These are phyloP conservation scores for Colletotrichum sp. DNA, from an alignment of 2,329 filamentous ascomycete genomes.

Conservation along the genomic window DNA sequence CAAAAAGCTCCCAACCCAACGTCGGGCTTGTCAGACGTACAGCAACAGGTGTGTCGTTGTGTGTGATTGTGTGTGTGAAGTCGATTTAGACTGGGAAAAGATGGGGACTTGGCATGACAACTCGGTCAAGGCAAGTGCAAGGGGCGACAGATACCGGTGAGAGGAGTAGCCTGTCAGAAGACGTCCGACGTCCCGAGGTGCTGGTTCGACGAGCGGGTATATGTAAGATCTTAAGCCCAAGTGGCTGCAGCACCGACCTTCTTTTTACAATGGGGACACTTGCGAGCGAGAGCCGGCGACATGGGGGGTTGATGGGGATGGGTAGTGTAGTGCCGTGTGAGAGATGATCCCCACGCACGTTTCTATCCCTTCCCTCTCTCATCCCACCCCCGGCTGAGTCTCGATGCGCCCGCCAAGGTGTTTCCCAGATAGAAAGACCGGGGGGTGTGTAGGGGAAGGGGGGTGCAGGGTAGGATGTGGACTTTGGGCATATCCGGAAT, in stretches of 20 bases:
- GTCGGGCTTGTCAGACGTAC: neutral
- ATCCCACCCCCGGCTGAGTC: neutral
- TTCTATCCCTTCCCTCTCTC: neutral
- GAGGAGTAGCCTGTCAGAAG: slow-evolving; percentile 8
- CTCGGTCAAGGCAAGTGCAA: slow-evolving; percentile 17
- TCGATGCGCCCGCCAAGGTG: neutral
- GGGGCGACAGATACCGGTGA: slow-evolving; percentile 19
- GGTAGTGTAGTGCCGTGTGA: neutral
- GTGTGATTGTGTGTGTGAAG: neutral
- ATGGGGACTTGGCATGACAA: slow-evolving; percentile 14
- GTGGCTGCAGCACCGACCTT: slow-evolving; percentile 1
- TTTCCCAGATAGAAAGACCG: neutral
- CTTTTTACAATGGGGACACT: neutral
- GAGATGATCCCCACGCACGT: neutral
- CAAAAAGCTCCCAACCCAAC: neutral
- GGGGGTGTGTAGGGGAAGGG: neutral
- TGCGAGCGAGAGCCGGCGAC: neutral
- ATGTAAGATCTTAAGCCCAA: slow-evolving; percentile 18
- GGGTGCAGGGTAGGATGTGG: neutral
- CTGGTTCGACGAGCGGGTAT: slow-evolving; percentile 18
- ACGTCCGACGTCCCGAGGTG: slow-evolving; percentile 16
- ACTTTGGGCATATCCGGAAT: neutral
- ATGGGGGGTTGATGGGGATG: neutral
- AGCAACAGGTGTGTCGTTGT: neutral
- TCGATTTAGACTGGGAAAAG: slow-evolving; percentile 1